Evolutionary conservation across 306 rosid species (phyloP), one percentile per base, ranked within the genome.

Genomic region (Cotoneaster glaucophyllus): DNA sequence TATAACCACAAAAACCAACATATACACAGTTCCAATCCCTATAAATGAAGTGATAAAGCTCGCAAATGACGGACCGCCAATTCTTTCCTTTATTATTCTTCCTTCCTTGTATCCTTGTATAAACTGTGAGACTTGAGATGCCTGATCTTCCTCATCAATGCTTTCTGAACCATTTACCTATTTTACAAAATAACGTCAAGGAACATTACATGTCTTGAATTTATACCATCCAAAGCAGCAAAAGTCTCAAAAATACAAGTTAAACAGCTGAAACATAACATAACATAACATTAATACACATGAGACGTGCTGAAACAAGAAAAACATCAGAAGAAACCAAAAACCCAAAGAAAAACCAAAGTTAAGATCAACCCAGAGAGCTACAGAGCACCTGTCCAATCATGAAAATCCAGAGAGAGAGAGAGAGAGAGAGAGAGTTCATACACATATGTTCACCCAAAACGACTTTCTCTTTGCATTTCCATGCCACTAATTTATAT

Each of bases 51-150:
- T 73, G 66, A 92, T 44, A 61, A 73, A 81, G 62, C 80, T 82
- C 64, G 85, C 66, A 31, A 85, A 7, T 0, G 97, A 87, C 18
- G 90, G 84, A 31, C 93, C 90, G 3, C 86, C 78, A 10, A 86
- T 67, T 77, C 54, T 31, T 48, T 88, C 80, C 87, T 89, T 63
- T 74, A 83, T 37, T 18, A 89, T 89, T 84, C 86, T 89, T 76
- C 99, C 99, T 76, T 90, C 96, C 70, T 86, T 84, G 21, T 90
- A 96, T 81, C 98, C 97, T 87, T 85, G 89, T 4, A 96, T 69
- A 71, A 96, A 90, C 74, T 77, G 85, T 1, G 96, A 83, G 68
- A 96, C 86, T 73, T 83, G 88, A 15, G 91, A 85, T 71, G 90
- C 98, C 44, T 89, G 92, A 79, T 96, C 93, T 75, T 88, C 91